Percentiles rank a stretch among this genome's conserved stretches.
These are phyloP conservation scores for Trichophyton equinum DNA, from an alignment of 2,329 filamentous ascomycete species.

Conservation along the genomic window DNA sequence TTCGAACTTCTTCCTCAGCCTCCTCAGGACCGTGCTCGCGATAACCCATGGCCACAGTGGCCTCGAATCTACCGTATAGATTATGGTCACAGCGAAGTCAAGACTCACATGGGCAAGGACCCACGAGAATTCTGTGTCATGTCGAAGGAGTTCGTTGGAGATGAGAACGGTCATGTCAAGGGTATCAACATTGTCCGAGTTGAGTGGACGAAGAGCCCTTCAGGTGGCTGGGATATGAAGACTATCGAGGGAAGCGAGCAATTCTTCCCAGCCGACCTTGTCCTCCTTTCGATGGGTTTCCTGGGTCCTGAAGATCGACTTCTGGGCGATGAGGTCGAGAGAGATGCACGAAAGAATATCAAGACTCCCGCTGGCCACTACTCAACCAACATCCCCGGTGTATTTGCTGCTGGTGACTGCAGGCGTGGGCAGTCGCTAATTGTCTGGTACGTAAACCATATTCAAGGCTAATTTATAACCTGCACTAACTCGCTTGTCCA, in stretches of 20 bases:
- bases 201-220: slow-evolving; percentile 84
- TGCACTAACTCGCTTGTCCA: neutral
- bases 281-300: slow-evolving; percentile 95
- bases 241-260: slow-evolving; percentile 85
- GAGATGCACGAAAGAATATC: slow-evolving; percentile 86
- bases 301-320: slow-evolving; percentile 82
- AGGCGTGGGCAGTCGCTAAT: slow-evolving; percentile 89
- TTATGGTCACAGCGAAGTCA: slow-evolving; percentile 91
- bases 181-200: slow-evolving; percentile 93
- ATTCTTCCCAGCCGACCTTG: slow-evolving; percentile 91
- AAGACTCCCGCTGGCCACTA: slow-evolving; percentile 86
- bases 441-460: slow-evolving; percentile 58
- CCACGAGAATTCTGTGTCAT: slow-evolving; percentile 97
- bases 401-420: slow-evolving; percentile 92
- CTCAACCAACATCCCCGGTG: slow-evolving; percentile 71
- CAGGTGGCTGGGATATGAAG: slow-evolving; percentile 97
- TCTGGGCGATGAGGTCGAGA: slow-evolving; percentile 76
- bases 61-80: slow-evolving; percentile 96
- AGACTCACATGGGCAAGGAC: slow-evolving; percentile 90
- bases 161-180: slow-evolving; percentile 76
- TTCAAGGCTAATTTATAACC: neutral
- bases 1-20: slow-evolving; percentile 92
- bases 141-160: slow-evolving; percentile 91
- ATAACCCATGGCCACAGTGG: slow-evolving; percentile 99
- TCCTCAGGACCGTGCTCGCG: slow-evolving; percentile 73